phyloP scores from a whole-genome alignment of 1,284 basidiomycete genomes.

The Austropuccinia psidii region DNA sequence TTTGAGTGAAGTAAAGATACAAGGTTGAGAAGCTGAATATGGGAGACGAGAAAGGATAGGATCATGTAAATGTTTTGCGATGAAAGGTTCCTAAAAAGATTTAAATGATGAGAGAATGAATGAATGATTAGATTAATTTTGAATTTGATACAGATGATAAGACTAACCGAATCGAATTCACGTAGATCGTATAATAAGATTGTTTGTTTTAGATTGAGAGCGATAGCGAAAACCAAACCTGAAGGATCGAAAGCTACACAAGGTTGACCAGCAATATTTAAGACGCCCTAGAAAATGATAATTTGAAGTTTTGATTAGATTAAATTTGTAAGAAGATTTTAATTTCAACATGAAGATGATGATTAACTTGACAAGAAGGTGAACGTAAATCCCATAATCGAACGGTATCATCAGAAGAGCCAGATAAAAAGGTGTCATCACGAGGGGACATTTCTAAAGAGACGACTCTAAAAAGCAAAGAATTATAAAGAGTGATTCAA shows the following conservation, averaged over 20 bases:
- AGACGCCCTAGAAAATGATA: conserved; percentile 53
- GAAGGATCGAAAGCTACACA: conserved; percentile 82
- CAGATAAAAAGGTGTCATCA: conserved; percentile 92
- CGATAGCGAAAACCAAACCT: conserved; percentile 87
- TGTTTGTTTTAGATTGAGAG: conserved; percentile 68
- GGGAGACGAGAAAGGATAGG: conserved; percentile 62
- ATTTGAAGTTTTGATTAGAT: conserved; percentile 39
- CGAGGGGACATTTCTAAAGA: conserved; percentile 85
- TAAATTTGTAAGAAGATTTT: no score
- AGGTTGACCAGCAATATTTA: conserved; percentile 58
- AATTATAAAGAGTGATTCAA: not conserved
- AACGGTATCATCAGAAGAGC: conserved; percentile 88
- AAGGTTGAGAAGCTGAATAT: conserved; percentile 63
- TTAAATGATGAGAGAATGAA: not conserved
- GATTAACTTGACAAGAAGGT: conserved; percentile 58
- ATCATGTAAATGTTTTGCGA: conserved; percentile 71
- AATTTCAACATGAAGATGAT: not conserved
- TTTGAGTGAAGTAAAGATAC: conserved; percentile 79
- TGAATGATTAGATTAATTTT: not conserved
- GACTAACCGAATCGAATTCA: conserved; percentile 67
- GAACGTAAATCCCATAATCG: conserved; percentile 88
- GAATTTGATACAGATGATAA: not conserved
- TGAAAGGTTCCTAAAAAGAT: conserved; percentile 63
- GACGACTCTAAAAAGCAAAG: conserved; percentile 56
- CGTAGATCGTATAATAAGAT: conserved; percentile 81